These are phyloP conservation scores for Komagataella kurtzmanii DNA, from an alignment of 805 yeast genomes.

Conservation along the genomic window DNA sequence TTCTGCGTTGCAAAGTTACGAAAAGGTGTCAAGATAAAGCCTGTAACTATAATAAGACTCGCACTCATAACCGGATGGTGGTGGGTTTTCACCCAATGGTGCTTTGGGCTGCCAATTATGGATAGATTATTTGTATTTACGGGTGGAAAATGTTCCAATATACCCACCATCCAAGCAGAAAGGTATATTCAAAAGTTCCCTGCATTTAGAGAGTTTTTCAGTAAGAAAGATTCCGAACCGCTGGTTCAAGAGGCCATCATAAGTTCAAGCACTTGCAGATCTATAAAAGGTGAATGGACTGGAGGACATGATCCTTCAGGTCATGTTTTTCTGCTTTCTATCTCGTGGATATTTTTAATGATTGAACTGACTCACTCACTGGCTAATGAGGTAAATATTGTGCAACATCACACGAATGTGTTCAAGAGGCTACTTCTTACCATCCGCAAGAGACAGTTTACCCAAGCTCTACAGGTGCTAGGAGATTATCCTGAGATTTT, in stretches of 20 bases:
- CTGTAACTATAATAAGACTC: constrained; percentile 26
- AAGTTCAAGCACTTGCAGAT: constrained; percentile 33
- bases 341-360: constrained; percentile 49
- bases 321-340: constrained; percentile 69
- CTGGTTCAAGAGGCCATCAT: constrained; percentile 4
- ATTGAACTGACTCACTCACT: constrained; percentile 34
- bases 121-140: constrained; percentile 67
- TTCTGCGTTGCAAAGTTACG: constrained; percentile 3
- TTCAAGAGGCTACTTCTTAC: neutral
- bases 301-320: constrained; percentile 98
- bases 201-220: neutral
- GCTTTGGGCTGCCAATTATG: constrained; percentile 77
- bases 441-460: constrained; percentile 1
- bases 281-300: constrained; percentile 50
- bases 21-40: neutral
- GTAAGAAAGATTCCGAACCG: neutral
- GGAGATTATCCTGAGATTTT: constrained; percentile 12
- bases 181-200: neutral
- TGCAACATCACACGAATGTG: constrained; percentile 1
- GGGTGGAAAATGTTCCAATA: constrained; percentile 61
- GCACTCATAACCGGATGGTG: constrained; percentile 61
- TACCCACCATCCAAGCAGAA: neutral
- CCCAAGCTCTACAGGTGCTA: constrained; percentile 4
- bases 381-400: constrained; percentile 1
- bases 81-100: constrained; percentile 81